These are phyloP conservation scores for Calonectria naviculata DNA, from an alignment of 2,329 filamentous ascomycete species.

Conservation along the genomic window DNA sequence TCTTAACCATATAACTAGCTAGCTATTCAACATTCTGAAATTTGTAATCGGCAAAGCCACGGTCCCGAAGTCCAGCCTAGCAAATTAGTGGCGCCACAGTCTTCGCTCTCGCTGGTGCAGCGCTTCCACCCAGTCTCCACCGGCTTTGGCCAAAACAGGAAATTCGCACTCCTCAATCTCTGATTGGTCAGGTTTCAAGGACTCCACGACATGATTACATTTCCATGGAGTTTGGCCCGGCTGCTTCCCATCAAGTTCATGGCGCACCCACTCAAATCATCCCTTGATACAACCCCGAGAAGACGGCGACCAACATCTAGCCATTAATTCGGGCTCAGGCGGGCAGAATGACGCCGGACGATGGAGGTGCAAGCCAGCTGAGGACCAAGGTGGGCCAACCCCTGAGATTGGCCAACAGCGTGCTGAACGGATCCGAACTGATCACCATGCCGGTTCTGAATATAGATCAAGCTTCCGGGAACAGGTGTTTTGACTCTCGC, in stretches of 20 bases:
- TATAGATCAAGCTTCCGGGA: conserved; percentile 24
- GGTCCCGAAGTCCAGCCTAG: too few relatives aligned
- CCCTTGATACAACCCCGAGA: neutral
- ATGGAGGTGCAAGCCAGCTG: neutral
- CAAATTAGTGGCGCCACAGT: neutral
- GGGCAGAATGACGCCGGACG: neutral
- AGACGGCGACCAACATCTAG: neutral
- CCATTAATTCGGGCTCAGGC: neutral
- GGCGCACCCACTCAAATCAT: neutral
- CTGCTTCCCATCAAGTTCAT: neutral
- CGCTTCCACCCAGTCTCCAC: neutral
- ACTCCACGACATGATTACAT: neutral
- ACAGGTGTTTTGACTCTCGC: conserved; percentile 24
- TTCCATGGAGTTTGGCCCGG: neutral
- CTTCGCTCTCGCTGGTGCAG: neutral
- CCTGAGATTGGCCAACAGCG: neutral
- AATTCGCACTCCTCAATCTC: neutral
- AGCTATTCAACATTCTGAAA: too few relatives aligned
- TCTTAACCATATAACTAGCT: too few relatives aligned
- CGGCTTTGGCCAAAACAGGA: neutral
- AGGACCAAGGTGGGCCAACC: conserved; percentile 13
- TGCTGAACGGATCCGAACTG: neutral
- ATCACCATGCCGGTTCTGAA: neutral
- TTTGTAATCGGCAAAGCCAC: too few relatives aligned
- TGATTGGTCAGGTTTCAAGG: neutral